A percentile compares a stretch with the other conserved stretches of the same genome.
Evolutionary conservation across 139 green algal species (phyloP).

Genomic region (Coelastrella sp.): DNA sequence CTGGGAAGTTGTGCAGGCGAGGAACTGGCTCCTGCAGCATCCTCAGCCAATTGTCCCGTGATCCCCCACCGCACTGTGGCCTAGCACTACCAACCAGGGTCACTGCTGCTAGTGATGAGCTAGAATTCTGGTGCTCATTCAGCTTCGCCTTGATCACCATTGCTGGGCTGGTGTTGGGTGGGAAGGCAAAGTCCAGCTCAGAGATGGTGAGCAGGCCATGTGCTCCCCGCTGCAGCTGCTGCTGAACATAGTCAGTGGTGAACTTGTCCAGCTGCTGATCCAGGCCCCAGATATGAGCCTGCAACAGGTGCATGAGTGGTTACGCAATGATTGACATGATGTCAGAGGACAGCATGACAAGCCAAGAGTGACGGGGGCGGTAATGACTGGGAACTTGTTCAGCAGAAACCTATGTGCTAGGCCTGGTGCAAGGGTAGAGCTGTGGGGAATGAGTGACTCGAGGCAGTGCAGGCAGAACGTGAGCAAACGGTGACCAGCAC

Average conservation of each 20-base stretch:
- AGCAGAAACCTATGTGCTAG: no score
- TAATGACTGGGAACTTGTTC: no score
- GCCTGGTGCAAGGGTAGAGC: no score
- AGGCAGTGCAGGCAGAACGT: background rate
- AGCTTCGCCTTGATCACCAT: conserved; percentile 28
- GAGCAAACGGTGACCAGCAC: background rate
- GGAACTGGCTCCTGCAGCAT: conserved; percentile 31
- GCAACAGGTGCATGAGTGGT: background rate
- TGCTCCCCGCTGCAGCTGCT: conserved; percentile 31
- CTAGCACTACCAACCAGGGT: background rate
- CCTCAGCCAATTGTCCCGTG: conserved; percentile 8
- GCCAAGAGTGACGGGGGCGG: no score
- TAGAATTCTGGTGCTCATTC: conserved; percentile 1
- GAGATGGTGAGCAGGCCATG: conserved; percentile 31
- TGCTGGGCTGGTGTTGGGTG: conserved; percentile 20
- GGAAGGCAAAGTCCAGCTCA: conserved; percentile 49
- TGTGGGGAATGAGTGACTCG: no score
- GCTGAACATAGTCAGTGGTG: conserved; percentile 47
- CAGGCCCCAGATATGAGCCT: conserved; percentile 46
- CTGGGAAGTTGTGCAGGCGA: conserved; percentile 44
- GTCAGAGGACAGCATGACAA: no score
- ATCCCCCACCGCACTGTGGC: background rate
- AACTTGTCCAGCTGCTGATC: conserved; percentile 50
- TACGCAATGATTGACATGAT: no score
- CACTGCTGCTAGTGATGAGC: conserved; percentile 4